These are phyloP conservation scores for Boletus rex-veris DNA, from an alignment of 768 basidiomycete species.

Conservation along the genomic window DNA sequence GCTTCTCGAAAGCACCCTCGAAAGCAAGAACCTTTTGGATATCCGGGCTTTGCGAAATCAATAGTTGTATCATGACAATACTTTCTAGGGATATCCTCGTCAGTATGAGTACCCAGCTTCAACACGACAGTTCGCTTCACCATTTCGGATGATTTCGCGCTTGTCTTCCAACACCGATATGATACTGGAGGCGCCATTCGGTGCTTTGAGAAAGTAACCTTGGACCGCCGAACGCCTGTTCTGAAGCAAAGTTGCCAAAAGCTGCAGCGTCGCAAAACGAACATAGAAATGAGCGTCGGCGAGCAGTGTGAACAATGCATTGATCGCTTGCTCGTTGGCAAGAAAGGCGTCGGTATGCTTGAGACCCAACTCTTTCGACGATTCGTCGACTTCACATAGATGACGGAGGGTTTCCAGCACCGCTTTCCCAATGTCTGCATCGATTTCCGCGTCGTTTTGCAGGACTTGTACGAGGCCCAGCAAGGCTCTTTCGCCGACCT, in stretches of 20 bases:
- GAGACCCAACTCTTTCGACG: constrained; percentile 61
- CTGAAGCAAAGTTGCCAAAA: constrained; percentile 73
- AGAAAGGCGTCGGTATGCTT: constrained; percentile 82
- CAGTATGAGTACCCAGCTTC: not conserved
- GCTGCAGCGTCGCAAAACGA: constrained; percentile 80
- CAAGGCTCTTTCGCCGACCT: constrained; percentile 79
- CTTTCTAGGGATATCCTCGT: constrained; percentile 54
- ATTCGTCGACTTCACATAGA: constrained; percentile 78
- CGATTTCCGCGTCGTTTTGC: constrained; percentile 84
- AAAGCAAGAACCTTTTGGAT: constrained; percentile 97
- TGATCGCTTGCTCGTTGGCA: constrained; percentile 62
- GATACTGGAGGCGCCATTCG: constrained; percentile 70
- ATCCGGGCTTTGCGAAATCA: constrained; percentile 84
- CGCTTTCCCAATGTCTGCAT: constrained; percentile 90
- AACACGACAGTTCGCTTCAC: constrained; percentile 39
- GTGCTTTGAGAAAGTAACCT: constrained; percentile 84
- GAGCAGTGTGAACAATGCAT: constrained; percentile 75
- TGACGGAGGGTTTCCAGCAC: constrained; percentile 84
- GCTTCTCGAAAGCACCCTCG: constrained; percentile 93
- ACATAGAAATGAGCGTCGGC: constrained; percentile 78
- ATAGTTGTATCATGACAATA: constrained; percentile 73
- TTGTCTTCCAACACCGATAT: constrained; percentile 78
- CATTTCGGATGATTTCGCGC: constrained; percentile 85
- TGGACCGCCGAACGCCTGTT: constrained; percentile 83
- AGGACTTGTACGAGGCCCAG: constrained; percentile 76